Evolutionary conservation across 768 basidiomycete genomes (phyloP).

Genomic region (Termitomyces sp.): DNA sequence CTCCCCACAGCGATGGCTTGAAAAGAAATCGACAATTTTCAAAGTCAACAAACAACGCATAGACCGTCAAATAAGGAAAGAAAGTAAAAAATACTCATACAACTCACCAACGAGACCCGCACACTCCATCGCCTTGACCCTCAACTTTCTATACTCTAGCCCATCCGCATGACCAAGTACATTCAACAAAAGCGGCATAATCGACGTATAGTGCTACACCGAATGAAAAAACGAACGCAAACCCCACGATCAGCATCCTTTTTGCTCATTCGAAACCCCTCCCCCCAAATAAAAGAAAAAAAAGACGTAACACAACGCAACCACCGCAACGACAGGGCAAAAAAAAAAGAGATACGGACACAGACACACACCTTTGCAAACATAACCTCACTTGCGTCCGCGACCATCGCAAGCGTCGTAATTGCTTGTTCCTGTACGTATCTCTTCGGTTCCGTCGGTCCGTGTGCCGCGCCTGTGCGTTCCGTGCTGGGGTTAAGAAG

Average conservation of each 20-base stretch:
- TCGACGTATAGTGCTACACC: slow-evolving; percentile 60
- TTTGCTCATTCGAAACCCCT: no score
- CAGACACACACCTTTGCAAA: slow-evolving; percentile 55
- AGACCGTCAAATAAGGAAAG: no score
- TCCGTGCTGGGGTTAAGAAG: slow-evolving; percentile 28
- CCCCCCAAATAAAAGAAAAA: no score
- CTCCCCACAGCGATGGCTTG: slow-evolving; percentile 83
- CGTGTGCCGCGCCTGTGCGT: no score
- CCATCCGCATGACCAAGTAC: slow-evolving; percentile 71
- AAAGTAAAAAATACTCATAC: slow-evolving; percentile 12
- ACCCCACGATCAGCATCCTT: background rate
- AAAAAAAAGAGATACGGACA: no score
- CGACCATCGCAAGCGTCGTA: slow-evolving; percentile 85
- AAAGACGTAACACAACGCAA: no score
- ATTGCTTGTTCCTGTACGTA: slow-evolving; percentile 89
- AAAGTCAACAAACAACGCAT: no score
- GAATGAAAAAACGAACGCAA: no score
- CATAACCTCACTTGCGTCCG: slow-evolving; percentile 73
- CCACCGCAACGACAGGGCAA: no score
- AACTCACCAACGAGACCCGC: slow-evolving; percentile 71
- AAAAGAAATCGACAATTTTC: background rate
- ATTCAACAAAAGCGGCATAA: slow-evolving; percentile 77
- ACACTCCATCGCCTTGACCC: slow-evolving; percentile 88
- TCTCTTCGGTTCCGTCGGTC: slow-evolving; percentile 21
- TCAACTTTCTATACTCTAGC: slow-evolving; percentile 57